Conservation (phyloP, 176 grass and related monocot genomes). For the Ensete ventricosum region DNA sequence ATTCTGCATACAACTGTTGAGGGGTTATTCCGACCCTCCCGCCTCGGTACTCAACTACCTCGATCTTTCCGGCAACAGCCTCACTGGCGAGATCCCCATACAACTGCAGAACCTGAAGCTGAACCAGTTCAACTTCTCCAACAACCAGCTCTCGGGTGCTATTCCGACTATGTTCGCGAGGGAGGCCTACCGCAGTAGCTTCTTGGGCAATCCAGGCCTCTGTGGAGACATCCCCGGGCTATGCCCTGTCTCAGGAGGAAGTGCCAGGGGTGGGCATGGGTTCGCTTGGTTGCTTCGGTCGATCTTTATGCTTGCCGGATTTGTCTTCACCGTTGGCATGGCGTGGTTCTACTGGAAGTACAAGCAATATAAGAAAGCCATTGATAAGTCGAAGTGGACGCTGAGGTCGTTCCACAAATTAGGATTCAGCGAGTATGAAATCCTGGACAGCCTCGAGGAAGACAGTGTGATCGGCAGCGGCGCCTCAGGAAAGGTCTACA, state of each 20-base stretch:
- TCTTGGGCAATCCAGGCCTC: slow-evolving; percentile 63
- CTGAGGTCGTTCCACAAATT: slow-evolving; percentile 90
- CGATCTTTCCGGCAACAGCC: slow-evolving; percentile 58
- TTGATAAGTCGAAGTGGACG: slow-evolving; percentile 62
- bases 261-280: not conserved
- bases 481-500: slow-evolving; percentile 83
- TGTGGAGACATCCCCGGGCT: slow-evolving; percentile 32
- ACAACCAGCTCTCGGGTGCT: slow-evolving; percentile 60
- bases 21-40: too few species aligned
- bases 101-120: slow-evolving; percentile 81
- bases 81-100: slow-evolving; percentile 52
- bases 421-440: slow-evolving; percentile 74
- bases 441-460: slow-evolving; percentile 61
- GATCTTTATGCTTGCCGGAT: slow-evolving; percentile 46
- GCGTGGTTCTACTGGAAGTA: slow-evolving; percentile 63
- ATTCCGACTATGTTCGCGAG: slow-evolving; percentile 52
- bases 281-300: slow-evolving; percentile 49
- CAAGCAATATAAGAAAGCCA: slow-evolving; percentile 36
- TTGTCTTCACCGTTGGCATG: slow-evolving; percentile 36
- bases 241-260: slow-evolving; percentile 21
- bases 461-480: slow-evolving; percentile 70
- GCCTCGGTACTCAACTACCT: slow-evolving; percentile 93
- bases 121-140: slow-evolving; percentile 66
- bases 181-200: slow-evolving; percentile 44
- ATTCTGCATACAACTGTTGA: too few species aligned